Conservation (phyloP, 2,329 filamentous ascomycete genomes). For the Scedosporium minutisporum region DNA sequence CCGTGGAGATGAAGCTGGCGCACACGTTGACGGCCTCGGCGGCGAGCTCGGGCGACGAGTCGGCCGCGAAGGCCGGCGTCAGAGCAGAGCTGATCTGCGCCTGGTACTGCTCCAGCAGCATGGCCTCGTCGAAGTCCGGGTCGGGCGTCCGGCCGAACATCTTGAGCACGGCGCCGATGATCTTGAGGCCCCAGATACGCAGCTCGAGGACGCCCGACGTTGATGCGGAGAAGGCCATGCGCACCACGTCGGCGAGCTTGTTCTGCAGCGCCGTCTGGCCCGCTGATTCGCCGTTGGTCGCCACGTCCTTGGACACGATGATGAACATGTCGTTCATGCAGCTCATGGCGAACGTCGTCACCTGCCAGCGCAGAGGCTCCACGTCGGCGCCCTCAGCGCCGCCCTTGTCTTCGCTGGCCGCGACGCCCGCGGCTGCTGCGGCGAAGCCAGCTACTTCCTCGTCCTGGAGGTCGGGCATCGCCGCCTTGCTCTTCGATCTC, state of each 20-base stretch:
- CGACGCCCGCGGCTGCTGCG: slow-evolving; percentile 47
- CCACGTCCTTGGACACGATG: slow-evolving; percentile 60
- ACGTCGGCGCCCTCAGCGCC: slow-evolving; percentile 35
- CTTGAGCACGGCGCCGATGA: slow-evolving; percentile 86
- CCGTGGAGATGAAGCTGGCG: slow-evolving; percentile 93
- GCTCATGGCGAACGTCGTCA: slow-evolving; percentile 85
- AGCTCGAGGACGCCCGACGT: slow-evolving; percentile 87
- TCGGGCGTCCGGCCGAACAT: slow-evolving; percentile 94
- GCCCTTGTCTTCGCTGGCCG: slow-evolving; percentile 46
- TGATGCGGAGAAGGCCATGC: slow-evolving; percentile 94
- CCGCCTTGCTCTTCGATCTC: slow-evolving; percentile 28
- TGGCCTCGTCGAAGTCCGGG: slow-evolving; percentile 95
- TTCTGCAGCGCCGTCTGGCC: slow-evolving; percentile 72
- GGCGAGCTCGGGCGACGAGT: slow-evolving; percentile 91
- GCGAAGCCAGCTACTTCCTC: slow-evolving; percentile 97
- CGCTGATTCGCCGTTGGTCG: slow-evolving; percentile 66
- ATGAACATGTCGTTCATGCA: slow-evolving; percentile 76
- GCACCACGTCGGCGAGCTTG: slow-evolving; percentile 82
- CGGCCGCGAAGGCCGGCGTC: slow-evolving; percentile 88
- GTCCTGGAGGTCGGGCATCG: slow-evolving; percentile 73
- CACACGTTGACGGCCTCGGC: slow-evolving; percentile 96
- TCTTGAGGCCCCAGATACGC: slow-evolving; percentile 82
- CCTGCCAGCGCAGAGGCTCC: slow-evolving; percentile 90
- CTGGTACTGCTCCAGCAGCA: slow-evolving; percentile 94
- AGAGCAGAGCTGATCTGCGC: slow-evolving; percentile 95